Evolutionary conservation across 2,329 filamentous ascomycete genomes (phyloP).

Genomic region (Apiospora pterosperma): DNA sequence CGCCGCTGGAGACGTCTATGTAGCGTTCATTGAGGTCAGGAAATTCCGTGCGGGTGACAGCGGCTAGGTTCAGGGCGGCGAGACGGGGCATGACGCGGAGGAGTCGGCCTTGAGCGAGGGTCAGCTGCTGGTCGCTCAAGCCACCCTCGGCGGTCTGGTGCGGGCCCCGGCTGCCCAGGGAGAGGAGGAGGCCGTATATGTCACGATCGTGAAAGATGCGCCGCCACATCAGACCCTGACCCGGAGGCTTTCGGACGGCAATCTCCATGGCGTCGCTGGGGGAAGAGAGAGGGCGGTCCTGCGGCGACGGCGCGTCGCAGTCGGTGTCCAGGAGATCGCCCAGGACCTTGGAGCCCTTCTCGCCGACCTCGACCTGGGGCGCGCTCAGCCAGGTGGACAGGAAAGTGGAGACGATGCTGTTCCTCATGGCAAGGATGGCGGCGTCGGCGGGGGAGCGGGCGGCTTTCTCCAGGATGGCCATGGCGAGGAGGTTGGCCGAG

Average conservation of each 20-base stretch:
- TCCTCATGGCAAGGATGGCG: slow-evolving; percentile 47
- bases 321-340: slow-evolving; percentile 54
- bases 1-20: slow-evolving; percentile 15
- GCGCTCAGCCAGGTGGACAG: slow-evolving; percentile 50
- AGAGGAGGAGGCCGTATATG: slow-evolving; percentile 43
- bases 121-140: slow-evolving; percentile 34
- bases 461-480: slow-evolving; percentile 55
- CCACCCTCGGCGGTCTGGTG: slow-evolving; percentile 25
- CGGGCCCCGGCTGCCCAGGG: slow-evolving; percentile 28
- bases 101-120: slow-evolving; percentile 50
- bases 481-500: slow-evolving; percentile 55
- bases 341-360: slow-evolving; percentile 47
- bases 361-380: slow-evolving; percentile 52
- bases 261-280: slow-evolving; percentile 33
- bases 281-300: slow-evolving; percentile 12
- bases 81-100: slow-evolving; percentile 50
- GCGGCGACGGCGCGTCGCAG: slow-evolving; percentile 36
- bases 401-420: slow-evolving; percentile 44
- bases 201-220: slow-evolving; percentile 45
- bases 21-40: slow-evolving; percentile 28
- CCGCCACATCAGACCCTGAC: slow-evolving; percentile 52
- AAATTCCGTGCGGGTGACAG: slow-evolving; percentile 34
- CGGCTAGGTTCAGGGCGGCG: slow-evolving; percentile 41
- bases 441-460: slow-evolving; percentile 43
- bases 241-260: slow-evolving; percentile 36